Percentiles rank a stretch among this genome's conserved stretches.
Evolutionary conservation across 2,329 filamentous ascomycete genomes (phyloP).

Genomic region (Madurella mycetomatis): DNA sequence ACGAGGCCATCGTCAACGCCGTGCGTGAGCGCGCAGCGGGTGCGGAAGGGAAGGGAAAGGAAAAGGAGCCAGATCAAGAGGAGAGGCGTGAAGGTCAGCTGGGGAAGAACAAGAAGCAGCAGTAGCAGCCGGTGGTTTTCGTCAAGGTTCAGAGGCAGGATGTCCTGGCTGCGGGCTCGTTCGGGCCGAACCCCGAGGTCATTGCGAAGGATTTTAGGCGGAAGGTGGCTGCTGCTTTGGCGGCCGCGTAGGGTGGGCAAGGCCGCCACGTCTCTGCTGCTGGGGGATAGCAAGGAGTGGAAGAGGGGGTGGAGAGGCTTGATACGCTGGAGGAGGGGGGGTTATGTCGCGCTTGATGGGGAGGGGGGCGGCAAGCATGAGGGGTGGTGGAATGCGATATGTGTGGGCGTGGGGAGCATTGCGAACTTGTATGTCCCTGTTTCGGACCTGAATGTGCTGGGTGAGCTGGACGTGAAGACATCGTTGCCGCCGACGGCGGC

Average conservation of each 20-base stretch:
- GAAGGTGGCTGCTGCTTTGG: conserved; percentile 24
- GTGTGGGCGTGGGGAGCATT: conserved; percentile 13
- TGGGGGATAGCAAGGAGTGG: background rate
- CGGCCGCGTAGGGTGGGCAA: conserved; percentile 6
- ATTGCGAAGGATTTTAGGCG: conserved; percentile 28
- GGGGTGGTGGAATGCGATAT: background rate
- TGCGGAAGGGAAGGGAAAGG: background rate
- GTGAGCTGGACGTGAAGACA: conserved; percentile 4
- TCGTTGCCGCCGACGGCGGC: background rate
- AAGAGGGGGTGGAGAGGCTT: background rate
- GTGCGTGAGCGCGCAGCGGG: conserved; percentile 4
- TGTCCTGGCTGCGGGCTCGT: conserved; percentile 27
- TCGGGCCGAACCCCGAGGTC: conserved; percentile 28
- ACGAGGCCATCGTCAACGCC: conserved; percentile 15
- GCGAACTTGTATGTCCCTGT: conserved; percentile 17
- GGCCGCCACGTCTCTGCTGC: background rate
- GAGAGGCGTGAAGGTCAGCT: background rate
- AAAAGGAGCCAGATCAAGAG: too few relatives aligned
- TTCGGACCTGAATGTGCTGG: conserved; percentile 14
- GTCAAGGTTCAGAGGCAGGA: conserved; percentile 27
- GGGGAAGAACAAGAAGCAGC: too few relatives aligned
- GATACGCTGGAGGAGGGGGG: background rate
- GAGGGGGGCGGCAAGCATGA: background rate
- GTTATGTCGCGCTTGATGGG: background rate
- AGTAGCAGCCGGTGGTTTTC: conserved; percentile 10